Evolutionary conservation across 2,329 filamentous ascomycete species (phyloP).

Genomic region (Phoma sp.): DNA sequence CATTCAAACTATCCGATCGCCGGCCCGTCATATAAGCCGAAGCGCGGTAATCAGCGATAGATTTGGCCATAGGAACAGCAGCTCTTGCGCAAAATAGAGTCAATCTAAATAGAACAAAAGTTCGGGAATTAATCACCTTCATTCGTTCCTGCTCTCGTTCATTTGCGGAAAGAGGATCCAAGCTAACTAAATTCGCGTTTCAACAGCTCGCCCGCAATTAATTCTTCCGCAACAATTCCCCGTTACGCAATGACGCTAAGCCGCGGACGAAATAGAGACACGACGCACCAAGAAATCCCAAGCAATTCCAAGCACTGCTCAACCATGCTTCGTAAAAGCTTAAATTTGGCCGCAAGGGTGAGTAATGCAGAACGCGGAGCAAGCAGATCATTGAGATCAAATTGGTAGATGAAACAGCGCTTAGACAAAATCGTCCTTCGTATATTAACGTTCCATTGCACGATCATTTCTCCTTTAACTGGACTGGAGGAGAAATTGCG

Average conservation of each 20-base stretch:
- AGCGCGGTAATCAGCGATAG: no score
- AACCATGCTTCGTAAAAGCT: not conserved
- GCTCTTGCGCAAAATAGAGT: no score
- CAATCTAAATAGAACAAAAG: no score
- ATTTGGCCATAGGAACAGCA: no score
- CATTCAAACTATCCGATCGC: no score
- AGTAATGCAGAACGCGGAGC: not conserved
- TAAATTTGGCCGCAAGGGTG: not conserved
- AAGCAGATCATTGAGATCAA: not conserved
- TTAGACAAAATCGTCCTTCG: not conserved
- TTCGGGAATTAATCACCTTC: no score
- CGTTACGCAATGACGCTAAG: no score
- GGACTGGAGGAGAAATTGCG: slow-evolving; percentile 2
- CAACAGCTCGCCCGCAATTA: not conserved
- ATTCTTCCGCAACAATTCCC: not conserved
- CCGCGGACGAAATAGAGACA: not conserved
- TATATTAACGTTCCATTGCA: not conserved
- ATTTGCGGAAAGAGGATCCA: no score
- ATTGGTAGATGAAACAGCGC: not conserved
- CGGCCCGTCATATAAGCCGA: no score
- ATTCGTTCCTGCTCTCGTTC: no score
- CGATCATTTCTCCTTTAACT: not conserved
- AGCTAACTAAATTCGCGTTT: not conserved
- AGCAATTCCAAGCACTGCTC: not conserved
- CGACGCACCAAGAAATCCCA: not conserved